Percentiles rank a stretch among this genome's conserved stretches.
Evolutionary conservation across 2,329 filamentous ascomycete genomes (phyloP).

Genomic region (Cercospora citrullina): DNA sequence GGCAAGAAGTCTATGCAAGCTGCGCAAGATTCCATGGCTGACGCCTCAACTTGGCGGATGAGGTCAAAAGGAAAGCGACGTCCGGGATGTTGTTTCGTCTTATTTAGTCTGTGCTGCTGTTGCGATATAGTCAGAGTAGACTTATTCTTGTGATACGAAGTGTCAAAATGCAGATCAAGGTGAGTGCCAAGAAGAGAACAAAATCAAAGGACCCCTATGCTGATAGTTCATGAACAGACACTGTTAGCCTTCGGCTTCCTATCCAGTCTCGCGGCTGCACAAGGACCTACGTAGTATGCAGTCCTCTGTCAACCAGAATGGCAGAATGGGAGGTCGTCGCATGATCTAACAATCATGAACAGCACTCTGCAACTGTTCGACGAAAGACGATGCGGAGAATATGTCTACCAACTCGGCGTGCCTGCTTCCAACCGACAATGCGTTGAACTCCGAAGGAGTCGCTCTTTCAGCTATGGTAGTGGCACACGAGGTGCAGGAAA

Average conservation of each 20-base stretch:
- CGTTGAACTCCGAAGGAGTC: neutral
- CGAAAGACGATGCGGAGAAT: neutral
- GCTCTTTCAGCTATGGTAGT: neutral
- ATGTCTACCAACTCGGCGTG: neutral
- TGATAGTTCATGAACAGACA: neutral
- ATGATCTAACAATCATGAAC: neutral
- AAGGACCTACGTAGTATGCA: neutral
- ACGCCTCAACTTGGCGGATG: neutral
- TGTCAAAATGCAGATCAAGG: neutral
- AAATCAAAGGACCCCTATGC: neutral
- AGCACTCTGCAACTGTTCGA: neutral
- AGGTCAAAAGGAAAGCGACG: neutral
- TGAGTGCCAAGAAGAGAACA: neutral
- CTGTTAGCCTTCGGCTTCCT: neutral
- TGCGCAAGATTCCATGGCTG: neutral
- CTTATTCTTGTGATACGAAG: neutral
- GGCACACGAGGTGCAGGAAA: neutral
- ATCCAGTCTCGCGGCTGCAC: neutral
- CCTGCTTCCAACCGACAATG: neutral
- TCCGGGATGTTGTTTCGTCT: neutral
- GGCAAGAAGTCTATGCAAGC: neutral
- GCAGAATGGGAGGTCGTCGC: too few species aligned
- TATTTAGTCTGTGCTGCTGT: neutral
- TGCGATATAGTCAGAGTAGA: neutral
- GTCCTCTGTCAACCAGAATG: too few species aligned